Evolutionary conservation across 805 yeast genomes (phyloP).

Genomic region (Candida schatavii): DNA sequence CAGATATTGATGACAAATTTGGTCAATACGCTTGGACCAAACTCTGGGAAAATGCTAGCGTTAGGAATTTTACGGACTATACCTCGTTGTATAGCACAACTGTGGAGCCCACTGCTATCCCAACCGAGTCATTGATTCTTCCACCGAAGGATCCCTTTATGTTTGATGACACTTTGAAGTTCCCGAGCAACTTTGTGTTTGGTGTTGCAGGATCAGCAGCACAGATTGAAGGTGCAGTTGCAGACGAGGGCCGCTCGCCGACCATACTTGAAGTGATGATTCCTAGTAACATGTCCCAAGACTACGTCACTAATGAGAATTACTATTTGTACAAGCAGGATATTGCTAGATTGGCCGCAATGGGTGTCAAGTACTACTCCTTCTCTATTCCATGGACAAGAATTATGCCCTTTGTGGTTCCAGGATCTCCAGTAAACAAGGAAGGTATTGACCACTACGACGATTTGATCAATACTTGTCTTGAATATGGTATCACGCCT

Average conservation of each 20-base stretch:
- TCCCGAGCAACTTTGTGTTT: conserved; percentile 15
- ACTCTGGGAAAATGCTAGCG: conserved; percentile 13
- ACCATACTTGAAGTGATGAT: conserved; percentile 22
- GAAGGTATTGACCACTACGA: conserved; percentile 25
- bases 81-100: conserved; percentile 13
- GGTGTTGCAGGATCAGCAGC: conserved; percentile 35
- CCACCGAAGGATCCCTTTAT: conserved; percentile 16
- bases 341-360: conserved; percentile 25
- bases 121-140: conserved; percentile 10
- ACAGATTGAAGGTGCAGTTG: conserved; percentile 36
- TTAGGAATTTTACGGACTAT: conserved; percentile 12
- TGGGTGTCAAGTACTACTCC: conserved; percentile 30
- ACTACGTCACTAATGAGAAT: conserved; percentile 27
- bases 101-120: conserved; percentile 18
- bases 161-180: conserved; percentile 13
- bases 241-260: conserved; percentile 31
- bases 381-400: conserved; percentile 34
- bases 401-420: conserved; percentile 27
- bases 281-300: conserved; percentile 13
- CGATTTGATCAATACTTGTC: conserved; percentile 17
- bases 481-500: conserved; percentile 21
- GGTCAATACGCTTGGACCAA: conserved; percentile 20
- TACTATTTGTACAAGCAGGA: conserved; percentile 33
- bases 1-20: conserved; percentile 19
- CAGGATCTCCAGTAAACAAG: conserved; percentile 28